phyloP scores from a whole-genome alignment of 2,329 filamentous ascomycete genomes.

The Fusarium beomiforme region DNA sequence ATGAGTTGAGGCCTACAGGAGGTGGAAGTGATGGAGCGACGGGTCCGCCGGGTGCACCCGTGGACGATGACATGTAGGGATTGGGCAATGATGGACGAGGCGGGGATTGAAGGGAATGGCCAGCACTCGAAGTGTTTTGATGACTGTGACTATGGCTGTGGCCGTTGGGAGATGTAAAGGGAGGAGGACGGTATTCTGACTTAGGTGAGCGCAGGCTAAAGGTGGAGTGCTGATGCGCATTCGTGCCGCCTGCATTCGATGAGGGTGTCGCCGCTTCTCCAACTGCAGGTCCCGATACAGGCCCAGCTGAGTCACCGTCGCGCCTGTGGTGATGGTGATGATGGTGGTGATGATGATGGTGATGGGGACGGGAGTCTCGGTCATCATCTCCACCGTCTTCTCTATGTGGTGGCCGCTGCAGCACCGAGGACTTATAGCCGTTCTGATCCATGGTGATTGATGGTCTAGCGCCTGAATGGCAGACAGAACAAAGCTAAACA shows the following conservation, averaged over 20 bases:
- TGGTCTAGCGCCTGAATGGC: constrained; percentile 27
- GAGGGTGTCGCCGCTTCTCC: constrained; percentile 35
- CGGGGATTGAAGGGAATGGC: constrained; percentile 46
- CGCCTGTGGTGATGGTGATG: constrained; percentile 52
- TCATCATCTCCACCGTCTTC: constrained; percentile 53
- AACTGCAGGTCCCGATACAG: constrained; percentile 10
- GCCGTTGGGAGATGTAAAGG: constrained; percentile 44
- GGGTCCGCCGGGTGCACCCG: constrained; percentile 44
- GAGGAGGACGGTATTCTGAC: constrained; percentile 51
- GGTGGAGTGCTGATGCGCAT: constrained; percentile 53
- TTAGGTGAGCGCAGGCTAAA: constrained; percentile 63
- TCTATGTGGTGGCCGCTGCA: constrained; percentile 54
- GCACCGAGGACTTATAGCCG: constrained; percentile 61
- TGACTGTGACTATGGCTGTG: constrained; percentile 43
- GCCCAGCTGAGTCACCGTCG: constrained; percentile 49
- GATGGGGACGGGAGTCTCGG: constrained; percentile 46
- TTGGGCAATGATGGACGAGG: constrained; percentile 45
- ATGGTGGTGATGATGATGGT: constrained; percentile 50
- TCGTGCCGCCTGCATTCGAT: constrained; percentile 41
- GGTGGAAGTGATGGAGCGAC: constrained; percentile 47
- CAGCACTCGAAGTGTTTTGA: constrained; percentile 43
- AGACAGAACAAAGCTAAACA: constrained; percentile 27
- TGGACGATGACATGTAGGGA: constrained; percentile 51
- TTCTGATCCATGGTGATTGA: constrained; percentile 54
- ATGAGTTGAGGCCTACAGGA: constrained; percentile 41